Evolutionary conservation across 768 basidiomycete species (phyloP).

Genomic region (Boletus pseudopeckii): DNA sequence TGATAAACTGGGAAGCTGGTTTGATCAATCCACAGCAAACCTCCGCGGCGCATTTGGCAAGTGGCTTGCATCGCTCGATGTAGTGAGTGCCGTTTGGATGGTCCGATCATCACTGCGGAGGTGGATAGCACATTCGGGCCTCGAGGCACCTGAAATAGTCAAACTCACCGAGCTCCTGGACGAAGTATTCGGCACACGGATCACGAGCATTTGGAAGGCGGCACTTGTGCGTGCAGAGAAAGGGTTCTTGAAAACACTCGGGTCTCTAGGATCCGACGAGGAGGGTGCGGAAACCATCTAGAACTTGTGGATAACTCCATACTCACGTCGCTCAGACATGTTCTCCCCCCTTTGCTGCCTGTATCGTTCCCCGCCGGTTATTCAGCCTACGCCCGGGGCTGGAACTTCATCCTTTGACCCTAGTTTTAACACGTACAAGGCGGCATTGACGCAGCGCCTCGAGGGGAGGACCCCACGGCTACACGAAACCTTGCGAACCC

Average conservation of each 20-base stretch:
- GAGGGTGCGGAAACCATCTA: slow-evolving; percentile 15
- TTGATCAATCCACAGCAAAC: slow-evolving; percentile 46
- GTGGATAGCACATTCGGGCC: slow-evolving; percentile 42
- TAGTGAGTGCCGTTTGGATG: slow-evolving; percentile 67
- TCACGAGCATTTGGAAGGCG: slow-evolving; percentile 56
- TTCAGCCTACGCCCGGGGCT: slow-evolving; percentile 40
- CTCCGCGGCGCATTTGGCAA: slow-evolving; percentile 44
- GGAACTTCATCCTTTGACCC: slow-evolving; percentile 36
- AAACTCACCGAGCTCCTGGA: slow-evolving; percentile 49
- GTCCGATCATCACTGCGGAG: slow-evolving; percentile 51
- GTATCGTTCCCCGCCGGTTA: slow-evolving; percentile 51
- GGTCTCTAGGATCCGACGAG: slow-evolving; percentile 15
- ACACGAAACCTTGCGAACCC: slow-evolving; percentile 50
- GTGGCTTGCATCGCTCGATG: slow-evolving; percentile 62
- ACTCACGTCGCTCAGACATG: slow-evolving; percentile 37
- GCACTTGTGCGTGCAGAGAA: slow-evolving; percentile 42
- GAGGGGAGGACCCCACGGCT: slow-evolving; percentile 60
- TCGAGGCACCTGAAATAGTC: slow-evolving; percentile 47
- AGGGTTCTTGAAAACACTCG: slow-evolving; percentile 45
- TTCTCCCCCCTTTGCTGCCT: slow-evolving; percentile 51
- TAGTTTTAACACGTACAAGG: slow-evolving; percentile 60
- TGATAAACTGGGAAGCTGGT: slow-evolving; percentile 60
- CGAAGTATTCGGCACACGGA: slow-evolving; percentile 49
- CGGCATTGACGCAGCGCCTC: slow-evolving; percentile 60
- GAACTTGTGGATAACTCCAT: neutral